These are phyloP conservation scores for Aureobasidium uvarum DNA, from an alignment of 2,329 filamentous ascomycete species.

Conservation along the genomic window DNA sequence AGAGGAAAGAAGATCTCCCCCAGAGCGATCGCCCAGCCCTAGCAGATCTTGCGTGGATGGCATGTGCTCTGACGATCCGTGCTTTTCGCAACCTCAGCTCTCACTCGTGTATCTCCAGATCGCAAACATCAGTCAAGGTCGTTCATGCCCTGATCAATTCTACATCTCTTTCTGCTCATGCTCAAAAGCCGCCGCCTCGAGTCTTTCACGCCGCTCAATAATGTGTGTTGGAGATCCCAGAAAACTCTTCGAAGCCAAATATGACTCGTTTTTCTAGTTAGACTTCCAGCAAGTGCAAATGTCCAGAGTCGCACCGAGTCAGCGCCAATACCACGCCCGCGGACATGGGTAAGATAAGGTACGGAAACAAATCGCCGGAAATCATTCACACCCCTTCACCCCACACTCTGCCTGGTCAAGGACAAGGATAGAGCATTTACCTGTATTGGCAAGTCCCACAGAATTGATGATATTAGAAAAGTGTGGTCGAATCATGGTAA, in stretches of 20 bases:
- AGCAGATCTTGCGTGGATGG: not conserved
- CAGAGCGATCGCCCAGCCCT: constrained; percentile 8
- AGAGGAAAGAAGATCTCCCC: constrained; percentile 1
- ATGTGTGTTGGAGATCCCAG: not conserved
- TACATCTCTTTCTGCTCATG: not conserved
- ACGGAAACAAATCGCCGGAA: not conserved
- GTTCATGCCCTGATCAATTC: not conserved
- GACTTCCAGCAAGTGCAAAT: not conserved
- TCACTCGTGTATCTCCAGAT: not conserved
- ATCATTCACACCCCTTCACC: not conserved
- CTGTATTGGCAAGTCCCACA: not conserved
- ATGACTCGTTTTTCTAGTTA: not conserved
- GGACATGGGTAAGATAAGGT: not conserved
- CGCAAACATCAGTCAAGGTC: not conserved
- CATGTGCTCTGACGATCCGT: not conserved
- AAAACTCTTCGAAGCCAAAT: constrained; percentile 8
- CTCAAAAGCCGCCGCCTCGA: no score
- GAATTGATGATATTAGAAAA: not conserved
- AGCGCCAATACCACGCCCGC: not conserved
- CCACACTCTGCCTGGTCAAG: not conserved
- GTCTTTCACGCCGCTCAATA: no score
- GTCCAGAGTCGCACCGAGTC: not conserved
- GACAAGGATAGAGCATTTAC: not conserved
- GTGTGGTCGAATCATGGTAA: no score
- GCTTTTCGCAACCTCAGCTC: constrained; percentile 4